phyloP scores from a whole-genome alignment of 345 rosid species.

The Bruguiera gymnorhiza region DNA sequence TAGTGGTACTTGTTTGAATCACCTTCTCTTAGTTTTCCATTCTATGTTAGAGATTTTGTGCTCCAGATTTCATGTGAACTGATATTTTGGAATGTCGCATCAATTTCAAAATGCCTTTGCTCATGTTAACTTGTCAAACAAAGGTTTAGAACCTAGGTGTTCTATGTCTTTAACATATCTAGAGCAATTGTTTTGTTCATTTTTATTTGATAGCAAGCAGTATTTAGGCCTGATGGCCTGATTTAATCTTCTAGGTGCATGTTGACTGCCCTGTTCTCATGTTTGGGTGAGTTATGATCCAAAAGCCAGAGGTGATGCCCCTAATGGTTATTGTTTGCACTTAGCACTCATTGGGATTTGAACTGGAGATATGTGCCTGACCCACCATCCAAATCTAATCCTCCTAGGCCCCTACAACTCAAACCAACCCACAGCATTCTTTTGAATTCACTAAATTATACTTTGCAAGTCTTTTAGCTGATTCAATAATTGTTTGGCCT shows the following conservation, averaged over 20 bases:
- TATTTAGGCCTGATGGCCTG: no score
- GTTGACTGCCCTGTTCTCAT: no score
- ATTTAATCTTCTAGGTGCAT: no score
- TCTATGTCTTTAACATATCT: background rate
- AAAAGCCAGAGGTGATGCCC: no score
- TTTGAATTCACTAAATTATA: conserved; percentile 6
- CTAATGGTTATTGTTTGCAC: no score
- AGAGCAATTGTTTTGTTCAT: background rate
- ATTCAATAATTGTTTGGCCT: conserved; percentile 13
- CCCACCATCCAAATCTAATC: no score
- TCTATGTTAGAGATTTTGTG: background rate
- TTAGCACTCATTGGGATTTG: no score
- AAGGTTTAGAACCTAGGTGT: background rate
- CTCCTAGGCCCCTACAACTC: no score
- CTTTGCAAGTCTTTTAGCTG: background rate
- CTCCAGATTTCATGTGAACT: background rate
- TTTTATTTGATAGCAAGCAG: no score
- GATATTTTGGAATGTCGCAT: background rate
- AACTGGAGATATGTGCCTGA: no score
- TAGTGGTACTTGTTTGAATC: background rate
- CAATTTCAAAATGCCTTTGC: no score
- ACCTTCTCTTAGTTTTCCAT: background rate
- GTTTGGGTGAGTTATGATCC: no score
- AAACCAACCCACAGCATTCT: background rate
- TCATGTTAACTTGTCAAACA: background rate